Percentiles rank a stretch among this genome's conserved stretches.
phyloP scores from a whole-genome alignment of 495 filamentous ascomycete genomes.

The Penicillium herquei region DNA sequence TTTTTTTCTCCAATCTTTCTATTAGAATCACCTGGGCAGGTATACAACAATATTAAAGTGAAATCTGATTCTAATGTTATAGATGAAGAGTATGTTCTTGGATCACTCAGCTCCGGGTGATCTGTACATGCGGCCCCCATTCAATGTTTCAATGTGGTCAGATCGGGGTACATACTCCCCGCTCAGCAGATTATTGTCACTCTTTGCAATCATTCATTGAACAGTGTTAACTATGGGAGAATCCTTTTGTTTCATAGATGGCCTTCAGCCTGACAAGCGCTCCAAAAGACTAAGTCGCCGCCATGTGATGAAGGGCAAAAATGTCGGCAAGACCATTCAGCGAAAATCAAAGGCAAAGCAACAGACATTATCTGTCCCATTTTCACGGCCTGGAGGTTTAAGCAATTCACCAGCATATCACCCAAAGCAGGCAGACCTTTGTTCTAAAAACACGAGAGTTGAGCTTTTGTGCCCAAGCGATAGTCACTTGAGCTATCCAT shows the following conservation, averaged over 20 bases:
- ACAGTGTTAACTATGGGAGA: slow-evolving; percentile 21
- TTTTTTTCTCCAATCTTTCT: no score
- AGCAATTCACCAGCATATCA: no score
- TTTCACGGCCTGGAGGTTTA: neutral
- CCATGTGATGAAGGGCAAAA: slow-evolving; percentile 34
- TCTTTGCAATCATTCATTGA: neutral
- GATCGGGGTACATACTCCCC: neutral
- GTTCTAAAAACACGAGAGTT: neutral
- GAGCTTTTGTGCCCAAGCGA: neutral
- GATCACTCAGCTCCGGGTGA: no score
- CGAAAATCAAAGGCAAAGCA: slow-evolving; percentile 18
- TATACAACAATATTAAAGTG: no score
- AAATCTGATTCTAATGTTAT: no score
- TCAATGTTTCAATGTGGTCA: neutral
- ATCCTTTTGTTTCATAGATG: slow-evolving; percentile 21
- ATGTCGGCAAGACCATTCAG: slow-evolving; percentile 23
- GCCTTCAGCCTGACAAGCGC: slow-evolving; percentile 9
- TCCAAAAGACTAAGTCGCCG: slow-evolving; percentile 23
- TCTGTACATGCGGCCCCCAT: no score
- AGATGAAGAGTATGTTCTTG: no score
- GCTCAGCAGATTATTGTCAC: neutral
- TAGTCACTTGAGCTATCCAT: slow-evolving; percentile 5
- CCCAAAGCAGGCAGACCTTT: no score
- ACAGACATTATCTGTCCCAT: neutral
- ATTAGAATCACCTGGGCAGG: no score